Base-by-base conservation (phyloP, 2,329 filamentous ascomycete species). In the Pseudogymnoascus sp. region DNA sequence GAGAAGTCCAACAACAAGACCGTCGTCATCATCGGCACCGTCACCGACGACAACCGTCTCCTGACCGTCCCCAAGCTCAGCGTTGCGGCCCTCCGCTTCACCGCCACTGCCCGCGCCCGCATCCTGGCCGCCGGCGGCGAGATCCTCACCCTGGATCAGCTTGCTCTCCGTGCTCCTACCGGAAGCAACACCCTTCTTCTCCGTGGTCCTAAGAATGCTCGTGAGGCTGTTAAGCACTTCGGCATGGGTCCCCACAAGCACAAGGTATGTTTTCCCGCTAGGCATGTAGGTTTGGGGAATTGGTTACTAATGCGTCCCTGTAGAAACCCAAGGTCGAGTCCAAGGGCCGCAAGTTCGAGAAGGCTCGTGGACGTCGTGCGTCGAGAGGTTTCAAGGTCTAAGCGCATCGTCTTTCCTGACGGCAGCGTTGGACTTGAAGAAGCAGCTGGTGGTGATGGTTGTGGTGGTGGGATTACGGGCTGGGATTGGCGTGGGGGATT, bases 351-450 rank as follows among this genome's bases (percentile, higher is more conserved):
- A 99, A 99, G 87, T 99, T 99, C 85, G 96, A 99, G 89, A 87
- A 88, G 76, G 95, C 93, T 76, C 93, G 95, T 95, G 96, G 95
- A 82, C 93, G 95, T 83, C 96, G 95, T 89, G 86, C 92, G 79
- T 97, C 93, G 75, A 88, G 90, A 77, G 95, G 96, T 87, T 99
- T 99, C 93, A 99, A 99, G 92, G 95, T 99, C 79, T 99, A 96
- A 91, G 78, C 67, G 18, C 56, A 31, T 36, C 56, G 56, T 36
- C 56, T 7, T 60, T 21, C 8, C 14, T 38, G 36, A 38, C 12
- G 44, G 23, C 37, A 23, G 23, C 18, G 5, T 28, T n/a, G 21
- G 14, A n/a, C 25, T 31, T 40, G 37, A 40, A 10, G 14, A 21
- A 21, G 21, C 21, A 21, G 21, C 21, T 21, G 21, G 21, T 21